Evolutionary conservation across 495 filamentous ascomycete species (phyloP).

Genomic region (Penicillium canariense): DNA sequence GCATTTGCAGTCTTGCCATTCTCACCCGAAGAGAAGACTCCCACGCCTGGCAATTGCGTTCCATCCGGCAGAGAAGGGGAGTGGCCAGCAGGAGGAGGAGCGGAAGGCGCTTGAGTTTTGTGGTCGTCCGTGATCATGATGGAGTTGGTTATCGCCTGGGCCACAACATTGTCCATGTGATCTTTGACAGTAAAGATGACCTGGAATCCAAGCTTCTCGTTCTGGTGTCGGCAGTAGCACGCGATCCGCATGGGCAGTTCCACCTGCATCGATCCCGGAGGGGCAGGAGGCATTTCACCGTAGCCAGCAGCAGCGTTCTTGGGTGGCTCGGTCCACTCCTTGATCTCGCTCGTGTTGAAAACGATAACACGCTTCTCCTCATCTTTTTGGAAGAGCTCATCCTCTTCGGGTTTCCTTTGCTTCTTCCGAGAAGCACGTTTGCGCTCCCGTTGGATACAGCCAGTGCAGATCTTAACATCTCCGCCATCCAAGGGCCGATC

Average conservation of each 20-base stretch:
- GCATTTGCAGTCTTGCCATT: slow-evolving; percentile 23
- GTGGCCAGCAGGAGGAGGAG: slow-evolving; percentile 34
- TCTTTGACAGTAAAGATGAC: slow-evolving; percentile 94
- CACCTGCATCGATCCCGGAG: slow-evolving; percentile 66
- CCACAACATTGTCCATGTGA: slow-evolving; percentile 65
- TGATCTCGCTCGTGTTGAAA: slow-evolving; percentile 90
- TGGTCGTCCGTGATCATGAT: slow-evolving; percentile 98
- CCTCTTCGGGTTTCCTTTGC: slow-evolving; percentile 80
- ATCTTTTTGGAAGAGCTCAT: slow-evolving; percentile 70
- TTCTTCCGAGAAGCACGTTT: slow-evolving; percentile 91
- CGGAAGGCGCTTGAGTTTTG: slow-evolving; percentile 67
- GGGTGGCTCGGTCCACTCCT: slow-evolving; percentile 71
- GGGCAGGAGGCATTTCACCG: slow-evolving; percentile 41
- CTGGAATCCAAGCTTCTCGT: slow-evolving; percentile 86
- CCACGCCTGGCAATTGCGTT: slow-evolving; percentile 43
- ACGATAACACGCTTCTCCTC: slow-evolving; percentile 81
- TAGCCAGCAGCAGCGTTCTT: slow-evolving; percentile 31
- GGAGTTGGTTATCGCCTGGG: slow-evolving; percentile 79
- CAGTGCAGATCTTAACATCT: slow-evolving; percentile 79
- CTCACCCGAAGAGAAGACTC: slow-evolving; percentile 44
- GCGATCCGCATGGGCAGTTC: slow-evolving; percentile 92
- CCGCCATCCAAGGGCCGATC: slow-evolving; percentile 75
- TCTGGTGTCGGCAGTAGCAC: slow-evolving; percentile 93
- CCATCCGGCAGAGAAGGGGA: slow-evolving; percentile 42
- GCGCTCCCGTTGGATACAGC: slow-evolving; percentile 80